Conservation (phyloP, 345 rosid species). For the Adansonia digitata region DNA sequence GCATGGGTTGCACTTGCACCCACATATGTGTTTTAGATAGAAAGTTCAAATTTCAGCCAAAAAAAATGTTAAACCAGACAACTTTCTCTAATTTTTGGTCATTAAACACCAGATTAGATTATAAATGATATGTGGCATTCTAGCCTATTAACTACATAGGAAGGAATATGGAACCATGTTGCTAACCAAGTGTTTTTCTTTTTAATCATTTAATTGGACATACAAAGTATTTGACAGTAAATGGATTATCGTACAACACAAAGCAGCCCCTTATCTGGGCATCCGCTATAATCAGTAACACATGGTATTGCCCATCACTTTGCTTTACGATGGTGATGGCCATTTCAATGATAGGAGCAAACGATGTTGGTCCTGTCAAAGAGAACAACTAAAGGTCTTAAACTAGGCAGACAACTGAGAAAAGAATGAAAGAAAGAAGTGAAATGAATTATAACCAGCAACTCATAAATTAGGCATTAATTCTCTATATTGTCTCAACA, state of each 20-base stretch:
- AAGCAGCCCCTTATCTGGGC: slow-evolving; percentile 44
- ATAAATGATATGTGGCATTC: not conserved
- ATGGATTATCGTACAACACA: not conserved
- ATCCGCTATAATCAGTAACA: slow-evolving; percentile 62
- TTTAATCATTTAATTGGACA: not conserved
- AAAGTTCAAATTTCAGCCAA: not conserved
- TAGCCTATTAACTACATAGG: not conserved
- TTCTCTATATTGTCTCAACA: slow-evolving; percentile 44
- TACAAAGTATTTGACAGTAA: not conserved
- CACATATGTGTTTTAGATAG: not conserved
- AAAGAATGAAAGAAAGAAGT: not conserved
- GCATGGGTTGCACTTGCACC: not conserved
- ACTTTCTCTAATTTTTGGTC: not conserved
- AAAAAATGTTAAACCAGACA: too few relatives aligned
- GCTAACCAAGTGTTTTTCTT: not conserved
- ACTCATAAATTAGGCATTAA: slow-evolving; percentile 50
- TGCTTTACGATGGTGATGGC: slow-evolving; percentile 58
- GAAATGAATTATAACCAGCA: slow-evolving; percentile 32
- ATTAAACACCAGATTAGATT: not conserved
- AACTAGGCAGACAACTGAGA: not conserved
- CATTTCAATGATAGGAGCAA: slow-evolving; percentile 62
- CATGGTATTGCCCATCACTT: slow-evolving; percentile 69
- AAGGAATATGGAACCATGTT: not conserved
- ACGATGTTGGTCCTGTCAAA: slow-evolving; percentile 54
- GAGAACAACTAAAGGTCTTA: not conserved